phyloP scores from a whole-genome alignment of 179 eudicot species.

The Corrigiola litoralis region DNA sequence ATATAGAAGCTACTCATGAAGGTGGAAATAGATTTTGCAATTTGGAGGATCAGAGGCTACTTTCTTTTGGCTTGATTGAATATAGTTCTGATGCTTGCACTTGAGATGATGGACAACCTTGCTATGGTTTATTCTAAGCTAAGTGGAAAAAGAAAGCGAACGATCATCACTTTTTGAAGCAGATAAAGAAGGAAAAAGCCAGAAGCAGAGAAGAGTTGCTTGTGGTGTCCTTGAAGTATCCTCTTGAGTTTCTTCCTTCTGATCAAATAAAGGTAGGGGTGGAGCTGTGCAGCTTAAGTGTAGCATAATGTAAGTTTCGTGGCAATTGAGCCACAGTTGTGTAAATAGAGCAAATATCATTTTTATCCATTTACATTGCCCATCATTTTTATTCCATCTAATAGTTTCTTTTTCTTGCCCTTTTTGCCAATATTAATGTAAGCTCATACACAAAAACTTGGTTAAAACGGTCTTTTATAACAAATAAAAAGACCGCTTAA shows the following conservation, averaged over 20 bases:
- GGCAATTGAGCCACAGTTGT: constrained; percentile 26
- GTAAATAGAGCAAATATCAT: constrained; percentile 33
- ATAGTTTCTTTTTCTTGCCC: background rate
- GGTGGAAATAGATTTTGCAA: too few relatives aligned
- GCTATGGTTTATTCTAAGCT: background rate
- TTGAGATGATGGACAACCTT: background rate
- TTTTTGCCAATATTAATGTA: constrained; percentile 28
- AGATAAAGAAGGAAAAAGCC: constrained; percentile 5
- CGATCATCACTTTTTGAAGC: background rate
- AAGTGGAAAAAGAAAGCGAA: background rate
- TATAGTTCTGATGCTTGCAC: background rate
- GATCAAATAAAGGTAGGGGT: constrained; percentile 9
- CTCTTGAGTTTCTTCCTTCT: constrained; percentile 15
- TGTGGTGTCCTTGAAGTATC: constrained; percentile 15
- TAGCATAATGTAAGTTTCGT: constrained; percentile 19
- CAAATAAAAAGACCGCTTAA: too few relatives aligned
- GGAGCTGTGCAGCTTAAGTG: constrained; percentile 6
- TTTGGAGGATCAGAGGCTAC: too few relatives aligned
- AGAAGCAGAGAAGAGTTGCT: background rate
- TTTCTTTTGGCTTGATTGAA: too few relatives aligned
- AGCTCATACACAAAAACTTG: too few relatives aligned
- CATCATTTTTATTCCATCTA: background rate
- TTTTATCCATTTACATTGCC: constrained; percentile 28
- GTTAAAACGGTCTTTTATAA: too few relatives aligned
- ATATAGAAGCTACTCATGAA: too few relatives aligned